Evolutionary conservation across 2,329 filamentous ascomycete genomes (phyloP), one percentile per base, ranked within the genome.

Genomic region (Elsinoe arachidis): DNA sequence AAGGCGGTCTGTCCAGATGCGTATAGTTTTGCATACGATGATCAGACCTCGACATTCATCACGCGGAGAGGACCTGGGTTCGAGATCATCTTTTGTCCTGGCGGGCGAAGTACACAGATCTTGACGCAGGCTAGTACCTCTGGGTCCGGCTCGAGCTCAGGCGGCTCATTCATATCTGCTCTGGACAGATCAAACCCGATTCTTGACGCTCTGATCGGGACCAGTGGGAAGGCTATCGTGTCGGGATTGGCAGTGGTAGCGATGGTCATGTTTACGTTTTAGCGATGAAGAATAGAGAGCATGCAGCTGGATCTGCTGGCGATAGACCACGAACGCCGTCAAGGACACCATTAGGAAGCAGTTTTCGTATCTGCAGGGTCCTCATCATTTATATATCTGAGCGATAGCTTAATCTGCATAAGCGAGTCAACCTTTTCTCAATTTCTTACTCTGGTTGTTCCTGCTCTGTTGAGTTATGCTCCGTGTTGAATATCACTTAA

Each of bases 1-100:
- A 93, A 95, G 74, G 73, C 72, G 2, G 79, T 92, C 11, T 95
- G 89, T 67, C 88, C 89, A 0, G 89, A 95, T 71, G 88, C 88
- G 2, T 95, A 93, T 72, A 89, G 85, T 66, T 95, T 81, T 68
- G 77, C 80, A n/a, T 81, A 79, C 61, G 79, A 82, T 63, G 80
- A 82, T 61, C 74, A 79, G 62, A 76, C 73, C 10, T 80, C 78
- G 19, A 81, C 79, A 1, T 82, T 82, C 67, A 79, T 81, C 64
- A 77, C 80, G 34, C 77, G 77, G 2, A 71, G 74, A 34, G 88
- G 88, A 15, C 87, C 85, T 19, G 87, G 87, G 0, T 93, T 87
- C 76, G 83, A 91, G 68, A 78, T 93, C 12, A 78, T 87, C 9
- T 88, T 93, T 69, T 93, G 89, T 68, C 89, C 89, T 12, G 75